Base-by-base conservation (phyloP, 2,329 filamentous ascomycete species). In the Penicillium griseofulvum region DNA sequence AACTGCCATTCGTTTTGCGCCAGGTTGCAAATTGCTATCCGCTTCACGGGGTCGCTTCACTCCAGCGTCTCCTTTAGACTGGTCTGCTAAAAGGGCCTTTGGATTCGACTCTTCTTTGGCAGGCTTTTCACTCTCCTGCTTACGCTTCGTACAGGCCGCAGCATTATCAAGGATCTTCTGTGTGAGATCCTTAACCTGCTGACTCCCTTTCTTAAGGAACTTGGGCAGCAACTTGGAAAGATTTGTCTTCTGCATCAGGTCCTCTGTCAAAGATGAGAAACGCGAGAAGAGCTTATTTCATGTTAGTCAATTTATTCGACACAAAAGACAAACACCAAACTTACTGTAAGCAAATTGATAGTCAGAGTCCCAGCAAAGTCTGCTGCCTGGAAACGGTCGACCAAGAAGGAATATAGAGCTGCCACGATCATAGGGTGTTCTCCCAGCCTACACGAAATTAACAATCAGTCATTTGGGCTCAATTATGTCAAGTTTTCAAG, bases 161-260 rank as follows among this genome's bases (percentile, higher is more conserved):
- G 77, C 78, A 65, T 80, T 80, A 24, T 78, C 75, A 43, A 83
- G 64, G 39, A 87, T 80, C 60, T 77, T 76, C 61, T 84, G 80
- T 4, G 82, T 80, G 33, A 83, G 75, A 16, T 74, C 74, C 63
- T 84, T 83, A 46, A 80, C 80, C 45, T 79, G 75, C n/a, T 78
- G 79, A 59, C 81, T 81, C 26, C 83, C 83, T 59, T 81, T 81
- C 69, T 85, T 87, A 49, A 80, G 74, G 59, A 85, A 81, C 26
- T 80, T 77, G 3, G 78, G 77, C 16, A 87, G 70, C 16, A 85
- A 74, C 65, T 85, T 87, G 51, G 77, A 76, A 29, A 86, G 71
- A 61, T 85, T 85, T 9, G 81, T 84, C 65, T 83, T 84, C 61
- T 84, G 80, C 24, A 86, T 73, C 46, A 81, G 76, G 47, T 83